Evolutionary conservation across 352 stramenopile genomes (phyloP).

Genomic region (Blastocystis sp.): DNA sequence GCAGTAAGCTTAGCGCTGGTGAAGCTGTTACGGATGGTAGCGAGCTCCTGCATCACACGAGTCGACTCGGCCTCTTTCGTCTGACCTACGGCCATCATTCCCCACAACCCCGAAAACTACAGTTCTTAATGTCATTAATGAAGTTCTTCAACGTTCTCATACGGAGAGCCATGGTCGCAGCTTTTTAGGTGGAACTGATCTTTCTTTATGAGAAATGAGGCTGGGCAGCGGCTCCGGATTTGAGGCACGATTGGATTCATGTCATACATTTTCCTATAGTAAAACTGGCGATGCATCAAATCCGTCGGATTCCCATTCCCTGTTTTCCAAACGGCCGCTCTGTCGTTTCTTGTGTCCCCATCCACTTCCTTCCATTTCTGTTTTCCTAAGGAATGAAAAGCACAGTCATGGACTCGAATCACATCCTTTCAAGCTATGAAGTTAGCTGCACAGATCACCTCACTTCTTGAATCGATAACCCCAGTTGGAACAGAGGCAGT

Average conservation of each 20-base stretch:
- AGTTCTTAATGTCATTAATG: conserved; percentile 66
- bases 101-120: conserved; percentile 13
- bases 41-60: conserved; percentile 93
- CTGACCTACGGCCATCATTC: conserved; percentile 75
- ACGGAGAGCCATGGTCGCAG: conserved; percentile 44
- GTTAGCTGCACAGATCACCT: too few species aligned
- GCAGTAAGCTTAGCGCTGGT: conserved; percentile 83
- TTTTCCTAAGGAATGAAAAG: too few species aligned
- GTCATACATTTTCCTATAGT: conserved; percentile 46
- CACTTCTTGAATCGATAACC: too few species aligned
- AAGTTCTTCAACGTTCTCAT: conserved; percentile 70
- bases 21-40: conserved; percentile 95
- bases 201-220: conserved; percentile 33
- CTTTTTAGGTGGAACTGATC: conserved; percentile 10
- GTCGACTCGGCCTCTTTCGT: conserved; percentile 88
- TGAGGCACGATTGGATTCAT: conserved; percentile 40
- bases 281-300: conserved; percentile 47
- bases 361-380: too few species aligned
- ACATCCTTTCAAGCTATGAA: too few species aligned
- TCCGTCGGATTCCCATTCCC: neutral
- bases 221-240: conserved; percentile 34
- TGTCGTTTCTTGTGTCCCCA: too few species aligned
- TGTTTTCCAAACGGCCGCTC: neutral
- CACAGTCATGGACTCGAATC: too few species aligned
- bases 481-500: too few species aligned